Conservation (phyloP, 352 stramenopile species). For the Phytophthora fragariaefolia region DNA sequence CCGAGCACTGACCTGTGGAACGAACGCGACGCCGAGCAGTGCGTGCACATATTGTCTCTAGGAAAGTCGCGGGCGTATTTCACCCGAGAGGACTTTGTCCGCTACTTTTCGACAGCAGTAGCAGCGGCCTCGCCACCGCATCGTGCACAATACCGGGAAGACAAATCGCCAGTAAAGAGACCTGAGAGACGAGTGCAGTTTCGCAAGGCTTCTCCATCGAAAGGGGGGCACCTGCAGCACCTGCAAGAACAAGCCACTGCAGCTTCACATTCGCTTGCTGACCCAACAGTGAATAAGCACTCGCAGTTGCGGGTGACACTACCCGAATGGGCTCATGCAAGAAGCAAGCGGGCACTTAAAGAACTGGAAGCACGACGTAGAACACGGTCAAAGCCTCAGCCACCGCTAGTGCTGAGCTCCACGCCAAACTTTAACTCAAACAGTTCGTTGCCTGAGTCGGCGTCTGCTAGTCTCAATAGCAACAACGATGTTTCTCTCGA, state of each 20-base stretch:
- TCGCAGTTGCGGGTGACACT: constrained; percentile 39
- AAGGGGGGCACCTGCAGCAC: constrained; percentile 22
- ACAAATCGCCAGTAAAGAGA: not conserved
- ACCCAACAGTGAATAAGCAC: constrained; percentile 23
- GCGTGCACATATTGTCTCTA: constrained; percentile 44
- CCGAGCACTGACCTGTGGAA: constrained; percentile 37
- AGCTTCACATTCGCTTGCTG: constrained; percentile 15
- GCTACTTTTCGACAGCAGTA: constrained; percentile 40
- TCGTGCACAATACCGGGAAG: not conserved
- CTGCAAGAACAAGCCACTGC: constrained; percentile 18
- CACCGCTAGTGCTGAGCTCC: constrained; percentile 30
- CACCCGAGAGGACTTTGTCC: constrained; percentile 60
- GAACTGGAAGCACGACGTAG: constrained; percentile 50
- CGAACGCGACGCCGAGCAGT: constrained; percentile 57
- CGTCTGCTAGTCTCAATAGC: constrained; percentile 10
- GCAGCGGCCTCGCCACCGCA: not conserved
- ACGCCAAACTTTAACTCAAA: constrained; percentile 28
- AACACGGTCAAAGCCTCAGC: constrained; percentile 13
- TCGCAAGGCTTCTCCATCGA: constrained; percentile 19
- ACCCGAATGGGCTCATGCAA: constrained; percentile 65
- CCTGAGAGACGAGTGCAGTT: constrained; percentile 8
- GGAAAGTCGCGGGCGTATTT: constrained; percentile 58
- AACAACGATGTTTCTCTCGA: constrained; percentile 28
- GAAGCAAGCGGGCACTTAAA: constrained; percentile 71
- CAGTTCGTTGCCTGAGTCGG: constrained; percentile 18